phyloP scores from a whole-genome alignment of 108 stramenopile genomes.

The Skeletonema costatum region DNA sequence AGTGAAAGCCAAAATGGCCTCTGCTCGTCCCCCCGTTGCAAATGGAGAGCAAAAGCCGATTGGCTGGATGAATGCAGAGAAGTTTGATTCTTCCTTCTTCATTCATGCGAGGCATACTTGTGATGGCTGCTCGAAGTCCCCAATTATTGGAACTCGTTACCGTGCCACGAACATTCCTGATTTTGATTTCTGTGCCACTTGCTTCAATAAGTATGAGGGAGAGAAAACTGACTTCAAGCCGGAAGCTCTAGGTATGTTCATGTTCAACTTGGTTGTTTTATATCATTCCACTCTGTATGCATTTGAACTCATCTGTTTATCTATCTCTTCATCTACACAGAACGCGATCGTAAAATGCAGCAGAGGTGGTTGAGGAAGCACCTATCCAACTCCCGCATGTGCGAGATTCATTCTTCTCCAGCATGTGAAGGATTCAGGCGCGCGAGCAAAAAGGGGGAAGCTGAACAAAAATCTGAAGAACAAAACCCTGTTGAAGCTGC shows the following conservation, averaged over 20 bases:
- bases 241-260: conserved; percentile 59
- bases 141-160: conserved; percentile 83
- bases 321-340: conserved; percentile 26
- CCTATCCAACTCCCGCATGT: neutral
- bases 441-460: neutral
- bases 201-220: conserved; percentile 72
- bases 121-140: conserved; percentile 79
- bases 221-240: conserved; percentile 69
- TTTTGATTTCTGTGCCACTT: conserved; percentile 81
- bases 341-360: conserved; percentile 75
- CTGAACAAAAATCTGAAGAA: neutral
- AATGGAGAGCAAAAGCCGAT: conserved; percentile 10
- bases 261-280: neutral
- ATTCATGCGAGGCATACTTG: conserved; percentile 90
- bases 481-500: neutral
- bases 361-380: conserved; percentile 57
- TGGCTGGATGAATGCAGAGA: conserved; percentile 6
- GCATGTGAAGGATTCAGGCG: neutral
- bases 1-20: neutral
- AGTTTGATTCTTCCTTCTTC: conserved; percentile 39
- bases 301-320: neutral
- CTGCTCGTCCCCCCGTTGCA: neutral
- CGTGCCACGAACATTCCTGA: conserved; percentile 80
- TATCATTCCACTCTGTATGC: neutral
- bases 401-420: neutral